phyloP scores from a whole-genome alignment of 176 grass and related monocot genomes.

The Lolium multiflorum region DNA sequence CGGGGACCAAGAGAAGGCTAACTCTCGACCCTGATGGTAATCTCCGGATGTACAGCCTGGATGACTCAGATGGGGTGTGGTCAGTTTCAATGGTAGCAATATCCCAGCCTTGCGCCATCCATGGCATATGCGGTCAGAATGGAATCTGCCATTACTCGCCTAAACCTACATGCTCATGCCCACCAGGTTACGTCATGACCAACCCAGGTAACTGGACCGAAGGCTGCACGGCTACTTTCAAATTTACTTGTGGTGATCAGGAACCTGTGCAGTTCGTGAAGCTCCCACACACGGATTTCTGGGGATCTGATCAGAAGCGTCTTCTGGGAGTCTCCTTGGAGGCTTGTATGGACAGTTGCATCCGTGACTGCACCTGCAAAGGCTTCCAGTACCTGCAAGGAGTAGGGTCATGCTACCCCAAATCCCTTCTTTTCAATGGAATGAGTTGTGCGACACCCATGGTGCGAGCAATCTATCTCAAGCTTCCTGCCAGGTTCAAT shows the following conservation, averaged over 20 bases:
- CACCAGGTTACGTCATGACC: slow-evolving; percentile 46
- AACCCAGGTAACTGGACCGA: slow-evolving; percentile 49
- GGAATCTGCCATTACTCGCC: slow-evolving; percentile 52
- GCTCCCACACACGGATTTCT: slow-evolving; percentile 10
- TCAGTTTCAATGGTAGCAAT: slow-evolving; percentile 55
- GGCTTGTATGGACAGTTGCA: slow-evolving; percentile 18
- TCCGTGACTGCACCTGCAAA: slow-evolving; percentile 16
- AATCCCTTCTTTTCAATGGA: slow-evolving; percentile 46
- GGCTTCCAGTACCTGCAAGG: slow-evolving; percentile 35
- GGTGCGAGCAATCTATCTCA: slow-evolving; percentile 8
- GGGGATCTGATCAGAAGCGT: slow-evolving; percentile 13
- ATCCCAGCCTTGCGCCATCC: slow-evolving; percentile 53
- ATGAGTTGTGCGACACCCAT: neutral
- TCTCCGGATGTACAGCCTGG: slow-evolving; percentile 56
- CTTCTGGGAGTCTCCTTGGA: neutral
- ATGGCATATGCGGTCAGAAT: slow-evolving; percentile 54
- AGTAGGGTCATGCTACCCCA: slow-evolving; percentile 29
- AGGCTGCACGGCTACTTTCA: slow-evolving; percentile 35
- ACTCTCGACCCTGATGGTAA: slow-evolving; percentile 63
- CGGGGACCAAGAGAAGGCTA: slow-evolving; percentile 44
- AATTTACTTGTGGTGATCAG: neutral
- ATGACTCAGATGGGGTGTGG: slow-evolving; percentile 41
- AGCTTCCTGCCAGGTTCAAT: neutral
- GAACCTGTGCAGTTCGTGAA: slow-evolving; percentile 19
- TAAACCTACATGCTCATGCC: slow-evolving; percentile 48